phyloP scores from a whole-genome alignment of 805 yeast species.

The Danielozyma ontarioensis region DNA sequence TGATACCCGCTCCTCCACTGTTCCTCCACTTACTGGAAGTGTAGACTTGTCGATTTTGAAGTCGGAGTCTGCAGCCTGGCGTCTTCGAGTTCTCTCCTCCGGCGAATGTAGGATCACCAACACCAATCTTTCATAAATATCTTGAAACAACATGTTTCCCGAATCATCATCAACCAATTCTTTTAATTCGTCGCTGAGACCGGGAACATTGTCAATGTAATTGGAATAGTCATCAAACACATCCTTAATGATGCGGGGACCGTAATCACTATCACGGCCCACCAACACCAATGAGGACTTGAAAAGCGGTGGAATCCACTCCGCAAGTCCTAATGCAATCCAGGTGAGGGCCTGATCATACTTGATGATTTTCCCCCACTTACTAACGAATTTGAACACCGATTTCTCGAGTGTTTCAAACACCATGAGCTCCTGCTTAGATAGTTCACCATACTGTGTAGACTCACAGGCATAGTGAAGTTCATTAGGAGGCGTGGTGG shows the following conservation, averaged over 20 bases:
- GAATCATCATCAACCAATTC: constrained; percentile 23
- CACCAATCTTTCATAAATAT: constrained; percentile 68
- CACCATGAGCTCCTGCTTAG: constrained; percentile 47
- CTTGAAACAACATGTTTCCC: constrained; percentile 50
- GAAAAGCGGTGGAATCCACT: constrained; percentile 74
- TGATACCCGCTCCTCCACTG: constrained; percentile 61
- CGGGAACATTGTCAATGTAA: constrained; percentile 29
- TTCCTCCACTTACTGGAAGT: constrained; percentile 55
- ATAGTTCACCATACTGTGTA: constrained; percentile 9
- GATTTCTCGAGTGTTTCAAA: constrained; percentile 55
- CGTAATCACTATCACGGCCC: constrained; percentile 43
- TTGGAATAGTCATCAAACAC: constrained; percentile 34
- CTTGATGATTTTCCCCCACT: constrained; percentile 74
- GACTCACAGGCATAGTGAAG: constrained; percentile 8
- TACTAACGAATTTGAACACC: constrained; percentile 56
- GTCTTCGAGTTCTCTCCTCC: constrained; percentile 28
- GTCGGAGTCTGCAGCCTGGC: constrained; percentile 9
- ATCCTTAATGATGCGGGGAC: constrained; percentile 21
- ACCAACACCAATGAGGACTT: constrained; percentile 50
- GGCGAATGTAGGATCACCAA: constrained; percentile 75
- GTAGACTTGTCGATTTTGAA: constrained; percentile 29
- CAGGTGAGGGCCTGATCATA: constrained; percentile 83
- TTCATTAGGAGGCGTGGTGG: background rate
- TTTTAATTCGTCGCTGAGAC: constrained; percentile 16
- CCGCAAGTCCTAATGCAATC: constrained; percentile 84